These are phyloP conservation scores for Pinus albicaulis DNA, from an alignment of 75 land plant genomes.

Conservation along the genomic window DNA sequence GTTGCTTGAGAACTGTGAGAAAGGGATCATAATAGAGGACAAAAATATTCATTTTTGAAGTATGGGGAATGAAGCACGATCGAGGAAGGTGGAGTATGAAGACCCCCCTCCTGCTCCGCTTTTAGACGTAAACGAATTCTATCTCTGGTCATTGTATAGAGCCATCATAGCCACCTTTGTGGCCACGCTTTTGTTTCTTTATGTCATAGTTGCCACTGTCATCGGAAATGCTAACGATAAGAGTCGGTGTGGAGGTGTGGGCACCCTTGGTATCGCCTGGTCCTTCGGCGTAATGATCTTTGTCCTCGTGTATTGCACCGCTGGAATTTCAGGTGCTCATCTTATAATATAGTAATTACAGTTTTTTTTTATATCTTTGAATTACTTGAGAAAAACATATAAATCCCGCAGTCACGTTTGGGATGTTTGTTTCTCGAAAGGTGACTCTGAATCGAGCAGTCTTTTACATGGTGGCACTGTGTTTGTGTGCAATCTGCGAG, in stretches of 20 bases:
- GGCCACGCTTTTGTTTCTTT: conserved; percentile 13
- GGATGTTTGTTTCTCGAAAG: conserved; percentile 49
- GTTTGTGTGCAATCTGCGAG: conserved; percentile 34
- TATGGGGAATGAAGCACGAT: no score
- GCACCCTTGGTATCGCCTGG: conserved; percentile 17
- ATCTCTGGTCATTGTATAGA: conserved; percentile 15
- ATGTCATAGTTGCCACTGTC: conserved; percentile 5
- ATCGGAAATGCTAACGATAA: conserved; percentile 6
- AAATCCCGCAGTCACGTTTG: conserved; percentile 37
- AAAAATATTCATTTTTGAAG: no score
- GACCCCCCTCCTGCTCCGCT: conserved; percentile 10
- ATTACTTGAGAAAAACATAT: no score
- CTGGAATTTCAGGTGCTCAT: conserved; percentile 17
- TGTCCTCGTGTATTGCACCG: conserved; percentile 21
- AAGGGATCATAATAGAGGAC: no score
- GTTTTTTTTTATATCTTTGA: no score
- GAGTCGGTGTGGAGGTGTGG: neutral
- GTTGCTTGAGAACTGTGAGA: no score
- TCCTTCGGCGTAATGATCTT: conserved; percentile 24
- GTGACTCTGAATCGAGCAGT: conserved; percentile 44
- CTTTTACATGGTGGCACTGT: conserved; percentile 37
- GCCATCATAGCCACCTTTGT: conserved; percentile 18
- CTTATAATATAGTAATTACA: no score
- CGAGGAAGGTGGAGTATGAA: no score
- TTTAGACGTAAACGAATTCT: conserved; percentile 4